phyloP scores from a whole-genome alignment of 495 filamentous ascomycete species.

The Aspergillus sclerotioniger region DNA sequence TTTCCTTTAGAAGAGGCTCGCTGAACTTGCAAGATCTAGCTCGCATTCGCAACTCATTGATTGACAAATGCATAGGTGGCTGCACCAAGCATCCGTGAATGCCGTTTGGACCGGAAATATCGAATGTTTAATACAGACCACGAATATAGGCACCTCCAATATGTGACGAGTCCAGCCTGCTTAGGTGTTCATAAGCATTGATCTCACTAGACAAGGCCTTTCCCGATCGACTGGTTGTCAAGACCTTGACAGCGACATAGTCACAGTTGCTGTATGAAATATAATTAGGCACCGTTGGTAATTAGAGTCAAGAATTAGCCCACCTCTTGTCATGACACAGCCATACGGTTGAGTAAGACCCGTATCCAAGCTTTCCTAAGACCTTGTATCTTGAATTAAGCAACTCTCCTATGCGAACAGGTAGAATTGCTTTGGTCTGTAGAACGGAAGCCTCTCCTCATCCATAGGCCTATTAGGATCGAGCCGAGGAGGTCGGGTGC shows the following conservation, averaged over 20 bases:
- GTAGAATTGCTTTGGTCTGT: no score
- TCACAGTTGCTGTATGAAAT: neutral
- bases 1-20: slow-evolving; percentile 3
- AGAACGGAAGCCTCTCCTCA: no score
- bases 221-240: neutral
- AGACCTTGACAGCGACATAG: slow-evolving; percentile 5
- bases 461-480: no score
- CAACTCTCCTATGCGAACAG: slow-evolving; percentile 33
- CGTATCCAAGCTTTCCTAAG: slow-evolving; percentile 51
- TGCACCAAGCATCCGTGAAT: slow-evolving; percentile 36
- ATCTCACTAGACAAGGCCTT: neutral
- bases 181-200: slow-evolving; percentile 27
- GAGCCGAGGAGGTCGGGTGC: no score
- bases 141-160: slow-evolving; percentile 28
- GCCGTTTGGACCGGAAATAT: slow-evolving; percentile 31
- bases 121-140: slow-evolving; percentile 34
- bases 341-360: slow-evolving; percentile 48
- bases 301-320: neutral
- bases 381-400: slow-evolving; percentile 41
- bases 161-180: slow-evolving; percentile 19
- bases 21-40: neutral
- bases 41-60: neutral
- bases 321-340: slow-evolving; percentile 42
- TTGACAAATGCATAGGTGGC: slow-evolving; percentile 18
- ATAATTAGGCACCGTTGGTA: slow-evolving; percentile 8